Base-by-base conservation (phyloP, 2,329 filamentous ascomycete genomes). In the Herpotrichia juniperi region DNA sequence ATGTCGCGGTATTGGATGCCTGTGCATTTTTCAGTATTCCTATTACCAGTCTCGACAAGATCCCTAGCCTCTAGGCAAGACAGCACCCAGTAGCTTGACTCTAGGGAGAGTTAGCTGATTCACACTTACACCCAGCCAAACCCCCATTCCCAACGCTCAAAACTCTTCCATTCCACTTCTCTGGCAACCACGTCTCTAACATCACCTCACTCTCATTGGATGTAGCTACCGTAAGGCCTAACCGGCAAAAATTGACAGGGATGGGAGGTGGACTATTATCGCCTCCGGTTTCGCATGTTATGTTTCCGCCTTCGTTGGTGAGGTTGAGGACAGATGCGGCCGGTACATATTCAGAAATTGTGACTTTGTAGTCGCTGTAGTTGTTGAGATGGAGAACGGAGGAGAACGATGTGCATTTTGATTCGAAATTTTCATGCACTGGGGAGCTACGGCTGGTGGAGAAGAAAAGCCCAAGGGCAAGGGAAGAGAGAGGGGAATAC, bases 131-230 rank as follows among this genome's bases (percentile, higher is more conserved):
- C 14, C 72, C 73, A 25, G 53, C 55, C 0, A 72, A 32, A 2
- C 73, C 73, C 14, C 72, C 71, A 57, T 74, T 75, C 4, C 71
- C 72, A 2, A 60, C 66, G 16, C 58, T 62, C 46, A 74, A 49
- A 50, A 70, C 67, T 19, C 73, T 59, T 2, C 72, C 72, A 31
- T 62, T 69, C 72, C 73, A 75, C 16, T 69, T 67, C 11, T 62
- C 61, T 6, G 74, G 74, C 24, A 76, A 58, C 74, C 74, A 76
- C 9, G 71, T 67, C 56, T 77, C 74, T 42, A 74, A 57, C 8
- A 59, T 64, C 24, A 74, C 68, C 17, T 67, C 69, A 30, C 64
- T 70, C 30, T 56, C 56, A 19, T 62, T 50, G 10, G 59, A 62
- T 2, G 72, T 74, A 35, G 61, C 54, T 7, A 73, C 67, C 25